phyloP scores from a whole-genome alignment of 2,329 filamentous ascomycete genomes.

The Acephala macrosclerotiorum region DNA sequence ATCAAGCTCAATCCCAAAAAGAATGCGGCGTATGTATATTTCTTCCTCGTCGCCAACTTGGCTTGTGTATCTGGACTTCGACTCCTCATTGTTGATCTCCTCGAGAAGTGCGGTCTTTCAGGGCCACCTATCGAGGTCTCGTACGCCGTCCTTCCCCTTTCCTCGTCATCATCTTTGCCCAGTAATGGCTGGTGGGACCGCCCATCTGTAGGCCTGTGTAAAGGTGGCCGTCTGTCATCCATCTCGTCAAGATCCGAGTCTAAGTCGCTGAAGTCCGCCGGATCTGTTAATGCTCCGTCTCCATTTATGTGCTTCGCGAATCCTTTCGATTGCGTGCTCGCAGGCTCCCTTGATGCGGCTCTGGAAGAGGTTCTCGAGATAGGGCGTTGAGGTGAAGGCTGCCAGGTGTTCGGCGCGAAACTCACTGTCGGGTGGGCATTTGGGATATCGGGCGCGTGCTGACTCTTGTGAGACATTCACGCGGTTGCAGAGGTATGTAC shows the following conservation, averaged over 20 bases:
- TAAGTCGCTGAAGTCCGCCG: slow-evolving; percentile 34
- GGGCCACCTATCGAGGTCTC: slow-evolving; percentile 34
- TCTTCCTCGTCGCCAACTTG: slow-evolving; percentile 73
- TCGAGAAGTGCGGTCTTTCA: slow-evolving; percentile 50
- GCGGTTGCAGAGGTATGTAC: slow-evolving; percentile 26
- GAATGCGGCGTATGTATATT: slow-evolving; percentile 86
- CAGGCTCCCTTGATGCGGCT: slow-evolving; percentile 28
- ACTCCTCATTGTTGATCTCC: slow-evolving; percentile 77
- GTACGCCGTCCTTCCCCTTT: slow-evolving; percentile 43
- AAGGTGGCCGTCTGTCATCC: slow-evolving; percentile 49
- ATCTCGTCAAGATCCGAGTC: slow-evolving; percentile 40
- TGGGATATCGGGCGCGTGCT: slow-evolving; percentile 25
- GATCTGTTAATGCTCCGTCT: slow-evolving; percentile 16
- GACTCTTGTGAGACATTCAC: slow-evolving; percentile 43
- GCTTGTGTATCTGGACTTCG: slow-evolving; percentile 74
- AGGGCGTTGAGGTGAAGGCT: slow-evolving; percentile 29
- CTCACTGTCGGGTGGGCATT: slow-evolving; percentile 25
- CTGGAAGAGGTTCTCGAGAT: slow-evolving; percentile 36
- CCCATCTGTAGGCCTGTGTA: slow-evolving; percentile 47
- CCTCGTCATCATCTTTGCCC: slow-evolving; percentile 41
- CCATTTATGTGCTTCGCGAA: slow-evolving; percentile 28
- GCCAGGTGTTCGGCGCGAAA: slow-evolving; percentile 29
- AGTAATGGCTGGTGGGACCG: slow-evolving; percentile 48
- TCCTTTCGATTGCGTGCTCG: slow-evolving; percentile 21
- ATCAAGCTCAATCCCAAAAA: slow-evolving; percentile 85